Evolutionary conservation across 805 yeast genomes (phyloP), one percentile per base, ranked within the genome.

Genomic region (Jamesozyma jinghongensis): DNA sequence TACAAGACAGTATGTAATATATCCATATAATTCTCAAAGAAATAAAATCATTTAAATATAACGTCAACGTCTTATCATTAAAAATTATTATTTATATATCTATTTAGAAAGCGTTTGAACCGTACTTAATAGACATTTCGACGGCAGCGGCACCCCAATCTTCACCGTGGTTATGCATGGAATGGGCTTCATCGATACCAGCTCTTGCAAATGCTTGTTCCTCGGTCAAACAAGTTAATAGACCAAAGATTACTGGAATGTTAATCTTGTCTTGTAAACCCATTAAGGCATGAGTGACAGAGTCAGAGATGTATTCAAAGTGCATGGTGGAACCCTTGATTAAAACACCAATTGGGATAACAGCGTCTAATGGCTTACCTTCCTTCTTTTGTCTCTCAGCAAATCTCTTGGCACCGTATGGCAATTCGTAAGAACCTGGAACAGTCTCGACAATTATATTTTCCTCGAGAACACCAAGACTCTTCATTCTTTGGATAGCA

Each of bases 101-200:
- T 28, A 16, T 7, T 40, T 39, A 47, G 38, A 44, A 41, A 29
- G 49, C 53, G 34, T 43, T 43, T 38, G 50, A 48, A 25, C 60
- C 59, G 43, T 61, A 75, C 51, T 76, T 76, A 13, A 57, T 38
- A 3, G 75, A 81, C 97, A 92, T 90, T 68, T 90, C 98, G 20
- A 92, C 95, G 13, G 98, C 98, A 40, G 97, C 96, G 28, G 94
- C 88, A 51, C 95, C 98, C 98, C 98, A 90, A 63, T 92, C 98
- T 57, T 75, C 85, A 49, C 98, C 98, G 57, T 92, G 98, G 69
- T 90, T 90, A 64, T 92, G 97, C 79, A 79, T 75, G 16, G 61
- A 47, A 19, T 59, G 50, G 10, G 61, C 67, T 51, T 78, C 78
- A 43, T 82, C 86, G 46, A 90, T 67, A 19, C 97, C 98, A 11